Conservation (phyloP, 2,329 filamentous ascomycete species). For the Ilyonectria robusta region DNA sequence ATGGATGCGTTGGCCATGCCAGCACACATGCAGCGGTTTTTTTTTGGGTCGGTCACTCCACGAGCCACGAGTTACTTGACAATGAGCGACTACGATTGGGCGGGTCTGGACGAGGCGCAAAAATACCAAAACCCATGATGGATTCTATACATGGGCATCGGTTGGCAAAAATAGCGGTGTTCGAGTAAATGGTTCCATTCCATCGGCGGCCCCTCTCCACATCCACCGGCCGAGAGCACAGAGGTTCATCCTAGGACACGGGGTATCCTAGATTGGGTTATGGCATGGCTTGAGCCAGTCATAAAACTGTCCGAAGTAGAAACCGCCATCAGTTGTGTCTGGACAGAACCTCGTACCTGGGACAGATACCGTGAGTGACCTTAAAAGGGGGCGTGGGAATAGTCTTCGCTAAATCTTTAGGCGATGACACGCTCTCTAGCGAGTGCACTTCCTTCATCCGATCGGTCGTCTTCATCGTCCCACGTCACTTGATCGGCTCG, state of each 20-base stretch:
- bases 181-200: conserved; percentile 8
- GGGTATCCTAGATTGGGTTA: conserved; percentile 30
- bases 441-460: conserved; percentile 1
- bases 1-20: conserved; percentile 49
- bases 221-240: conserved; percentile 7
- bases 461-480: conserved; percentile 18
- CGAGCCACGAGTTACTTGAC: conserved; percentile 20
- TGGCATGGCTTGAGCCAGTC: background rate
- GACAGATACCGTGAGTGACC: background rate
- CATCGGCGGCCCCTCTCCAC: conserved; percentile 6
- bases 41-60: conserved; percentile 10
- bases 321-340: conserved; percentile 5
- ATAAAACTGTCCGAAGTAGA: conserved; percentile 6
- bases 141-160: conserved; percentile 22
- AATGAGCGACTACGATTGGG: conserved; percentile 32
- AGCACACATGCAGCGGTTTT: conserved; percentile 40
- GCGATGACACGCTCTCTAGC: background rate
- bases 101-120: background rate
- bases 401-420: conserved; percentile 6
- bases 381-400: conserved; percentile 15
- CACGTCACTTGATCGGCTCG: conserved; percentile 21
- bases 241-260: conserved; percentile 22
- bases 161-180: conserved; percentile 23
- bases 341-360: background rate
- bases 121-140: background rate